Base-by-base conservation (phyloP, 148 eudicot species). In the Cornus kousa region DNA sequence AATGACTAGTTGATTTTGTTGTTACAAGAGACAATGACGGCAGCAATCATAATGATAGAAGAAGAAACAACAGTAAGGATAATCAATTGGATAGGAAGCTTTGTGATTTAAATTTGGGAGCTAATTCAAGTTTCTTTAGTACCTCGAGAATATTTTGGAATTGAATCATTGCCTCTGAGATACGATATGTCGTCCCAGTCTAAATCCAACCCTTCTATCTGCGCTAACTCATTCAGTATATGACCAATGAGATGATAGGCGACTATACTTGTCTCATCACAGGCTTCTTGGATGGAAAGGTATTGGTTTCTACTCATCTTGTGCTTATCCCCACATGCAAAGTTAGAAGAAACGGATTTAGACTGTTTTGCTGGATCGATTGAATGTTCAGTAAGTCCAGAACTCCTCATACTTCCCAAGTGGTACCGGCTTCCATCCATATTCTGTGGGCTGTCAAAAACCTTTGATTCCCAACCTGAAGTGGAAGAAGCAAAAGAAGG, bases 241-340 rank as follows among this genome's bases (percentile, higher is more conserved):
- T 71, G 71, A 65, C 94, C 97, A 74, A 90, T 80, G 70, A 89
- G 85, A 76, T 77, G 82, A 84, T 88, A 91, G 9, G 90, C 90
- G 46, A 84, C 86, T 77, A 90, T 59, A 85, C 97, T 93, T 80
- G 94, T 83, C 28, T 81, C 84, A 82, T 93, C 98, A 85, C 92
- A 84, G 75, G 90, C 93, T 81, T 90, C 87, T 80, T 95, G 98
- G 70, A 93, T 66, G 31, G 85, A 81, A 72, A 91, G 82, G 71
- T 93, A 95, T 50, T 79, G 74, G 81, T 90, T 95, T 79, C 80
- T 74, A 48, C 67, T 5, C 50, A 19, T 72, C 59, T 65, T 75
- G 76, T 74, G 78, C 80, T 59, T 59, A 65, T 68, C 80, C 23
- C 19, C 59, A 73, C 71, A 55, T 23, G 55, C 3, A 14, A 68